Conservation (phyloP, 78 protist genomes). For the slime mould (Dictyostelium discoideum) region dicty_2.7 NC_007089.4:4805001-4805500, state of each 20-base stretch:
- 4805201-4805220: conserved; percentile 1
- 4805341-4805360: too few species aligned
- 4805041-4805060: not conserved
- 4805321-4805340: too few species aligned
- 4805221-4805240: not conserved
- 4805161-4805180: conserved; percentile 47
- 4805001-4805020: not conserved
- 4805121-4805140: conserved; percentile 71
- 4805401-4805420: too few species aligned
- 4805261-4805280: too few species aligned
- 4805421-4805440: too few species aligned
- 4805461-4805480: too few species aligned
- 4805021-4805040: not conserved
- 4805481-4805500: too few species aligned
- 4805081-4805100: conserved; percentile 37
- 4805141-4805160: conserved; percentile 61
- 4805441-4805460: too few species aligned
- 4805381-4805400: too few species aligned
- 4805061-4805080: conserved; percentile 55
- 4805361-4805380: too few species aligned
- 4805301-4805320: too few species aligned
- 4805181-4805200: conserved; percentile 74
- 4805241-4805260: too few species aligned
- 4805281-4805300: not conserved
- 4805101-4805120: conserved; percentile 26